These are phyloP conservation scores for Incumbomyces lentus DNA, from an alignment of 2,329 filamentous ascomycete genomes.

Conservation along the genomic window DNA sequence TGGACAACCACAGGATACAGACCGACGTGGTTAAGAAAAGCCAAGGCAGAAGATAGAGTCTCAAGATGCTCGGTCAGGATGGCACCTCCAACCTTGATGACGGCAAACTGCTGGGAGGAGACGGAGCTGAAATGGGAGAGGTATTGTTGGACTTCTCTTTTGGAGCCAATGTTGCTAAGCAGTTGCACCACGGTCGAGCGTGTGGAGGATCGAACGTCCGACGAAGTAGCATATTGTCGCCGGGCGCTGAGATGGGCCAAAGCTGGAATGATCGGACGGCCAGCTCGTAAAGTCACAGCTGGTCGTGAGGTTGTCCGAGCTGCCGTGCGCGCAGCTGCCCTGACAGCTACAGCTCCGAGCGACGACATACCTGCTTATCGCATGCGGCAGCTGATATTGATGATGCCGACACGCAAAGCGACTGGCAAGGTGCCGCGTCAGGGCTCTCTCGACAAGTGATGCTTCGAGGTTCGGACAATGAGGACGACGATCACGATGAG, in stretches of 20 bases:
- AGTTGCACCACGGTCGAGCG: conserved; percentile 78
- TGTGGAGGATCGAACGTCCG: conserved; percentile 49
- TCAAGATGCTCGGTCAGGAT: conserved; percentile 92
- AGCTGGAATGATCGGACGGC: conserved; percentile 30
- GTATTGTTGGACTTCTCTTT: conserved; percentile 94
- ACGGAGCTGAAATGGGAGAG: conserved; percentile 95
- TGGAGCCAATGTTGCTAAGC: conserved; percentile 89
- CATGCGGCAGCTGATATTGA: conserved; percentile 20
- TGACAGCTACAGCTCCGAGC: conserved; percentile 18
- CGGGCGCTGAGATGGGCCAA: conserved; percentile 25
- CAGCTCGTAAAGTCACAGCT: conserved; percentile 15
- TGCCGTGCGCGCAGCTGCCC: conserved; percentile 18
- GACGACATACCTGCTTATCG: conserved; percentile 17
- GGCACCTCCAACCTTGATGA: conserved; percentile 95
- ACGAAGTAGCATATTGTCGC: conserved; percentile 36
- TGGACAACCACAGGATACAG: conserved; percentile 94
- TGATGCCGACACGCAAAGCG: background rate
- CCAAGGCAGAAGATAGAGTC: conserved; percentile 76
- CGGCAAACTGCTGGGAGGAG: conserved; percentile 91
- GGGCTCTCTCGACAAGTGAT: background rate
- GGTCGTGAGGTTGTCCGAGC: conserved; percentile 12
- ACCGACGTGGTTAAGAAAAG: conserved; percentile 88
- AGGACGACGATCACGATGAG: too few relatives aligned
- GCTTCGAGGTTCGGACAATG: background rate
- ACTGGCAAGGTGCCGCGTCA: background rate